Conservation (phyloP, 495 filamentous ascomycete species). For the Collariella sp. region DNA sequence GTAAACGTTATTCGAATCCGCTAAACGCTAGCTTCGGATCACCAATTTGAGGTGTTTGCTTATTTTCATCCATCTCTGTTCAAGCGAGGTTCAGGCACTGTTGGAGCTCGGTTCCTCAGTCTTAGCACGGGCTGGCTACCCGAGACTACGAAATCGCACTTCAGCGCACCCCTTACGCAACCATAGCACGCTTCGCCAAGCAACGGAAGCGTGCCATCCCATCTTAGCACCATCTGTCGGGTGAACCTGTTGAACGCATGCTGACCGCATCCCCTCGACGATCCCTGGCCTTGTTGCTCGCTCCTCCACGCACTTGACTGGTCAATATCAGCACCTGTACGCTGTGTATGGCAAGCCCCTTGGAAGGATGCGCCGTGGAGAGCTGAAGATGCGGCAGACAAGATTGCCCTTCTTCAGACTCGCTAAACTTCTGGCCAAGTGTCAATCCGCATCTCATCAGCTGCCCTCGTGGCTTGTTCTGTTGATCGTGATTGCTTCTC, state of each 20-base stretch:
- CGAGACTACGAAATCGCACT: background rate
- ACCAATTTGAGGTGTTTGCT: no score
- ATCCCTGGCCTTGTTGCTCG: background rate
- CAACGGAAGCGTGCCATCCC: background rate
- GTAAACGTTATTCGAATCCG: no score
- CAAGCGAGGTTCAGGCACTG: background rate
- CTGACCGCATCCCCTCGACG: conserved; percentile 16
- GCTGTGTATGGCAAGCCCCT: conserved; percentile 7
- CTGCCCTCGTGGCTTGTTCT: no score
- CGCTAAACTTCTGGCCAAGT: background rate
- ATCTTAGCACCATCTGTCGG: background rate
- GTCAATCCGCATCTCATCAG: no score
- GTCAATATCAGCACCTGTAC: background rate
- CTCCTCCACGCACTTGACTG: conserved; percentile 3
- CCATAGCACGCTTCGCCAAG: background rate
- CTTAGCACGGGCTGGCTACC: background rate
- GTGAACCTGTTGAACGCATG: conserved; percentile 18
- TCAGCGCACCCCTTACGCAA: no score
- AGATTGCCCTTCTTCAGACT: background rate
- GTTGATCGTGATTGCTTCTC: no score
- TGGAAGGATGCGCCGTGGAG: background rate
- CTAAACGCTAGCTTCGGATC: no score
- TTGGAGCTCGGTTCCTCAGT: background rate
- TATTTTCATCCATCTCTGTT: no score
- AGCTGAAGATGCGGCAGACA: conserved; percentile 6